Base-by-base conservation (phyloP, 2,329 filamentous ascomycete species). In the Aspergillaceae sp. region DNA sequence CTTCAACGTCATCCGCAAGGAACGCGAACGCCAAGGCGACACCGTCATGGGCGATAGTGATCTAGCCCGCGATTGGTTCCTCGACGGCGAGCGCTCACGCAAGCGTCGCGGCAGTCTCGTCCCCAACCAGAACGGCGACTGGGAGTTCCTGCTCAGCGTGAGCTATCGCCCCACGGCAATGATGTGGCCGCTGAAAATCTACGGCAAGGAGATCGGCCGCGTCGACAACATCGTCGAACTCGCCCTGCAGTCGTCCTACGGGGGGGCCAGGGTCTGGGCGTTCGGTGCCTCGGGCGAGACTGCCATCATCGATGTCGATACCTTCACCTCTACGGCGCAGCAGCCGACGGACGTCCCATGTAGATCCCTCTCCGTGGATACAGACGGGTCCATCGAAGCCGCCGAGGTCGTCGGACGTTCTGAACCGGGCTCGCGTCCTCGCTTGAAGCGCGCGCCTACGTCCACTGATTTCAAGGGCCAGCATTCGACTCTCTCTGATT, bases 251-350 rank as follows among this genome's bases (percentile, higher is more conserved):
- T 50, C 65, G 51, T 42, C 67, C 55, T 29, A 56, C 41, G 65
- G 65, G 1, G 65, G 70, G 19, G 65, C 78, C 29, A 64, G 68
- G 0, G 62, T 80, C n/a, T 79, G 76, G 74, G 74, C 72, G 0
- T 77, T 80, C 52, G 62, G 66, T 10, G 61, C 63, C 1, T 56
- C 67, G 33, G 72, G 73, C 0, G 59, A 67, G 48, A 73, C 72
- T 3, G 67, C 60, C 4, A 66, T 70, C 5, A 77, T 75, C 65
- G 69, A 74, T 44, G 57, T 79, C 4, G 66, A 70, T 47, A 65
- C 58, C 0, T 53, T 53, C 40, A 56, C 57, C 0, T 56, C 57
- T 2, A 33, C 41, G 7, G 43, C 50, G 5, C 50, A 51, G 9
- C 28, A 27, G 5, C 27, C 41, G 5, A 35, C 50, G 3, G 51